Evolutionary conservation across 2,329 filamentous ascomycete species (phyloP).

Genomic region (Mycosphaerella sp.): DNA sequence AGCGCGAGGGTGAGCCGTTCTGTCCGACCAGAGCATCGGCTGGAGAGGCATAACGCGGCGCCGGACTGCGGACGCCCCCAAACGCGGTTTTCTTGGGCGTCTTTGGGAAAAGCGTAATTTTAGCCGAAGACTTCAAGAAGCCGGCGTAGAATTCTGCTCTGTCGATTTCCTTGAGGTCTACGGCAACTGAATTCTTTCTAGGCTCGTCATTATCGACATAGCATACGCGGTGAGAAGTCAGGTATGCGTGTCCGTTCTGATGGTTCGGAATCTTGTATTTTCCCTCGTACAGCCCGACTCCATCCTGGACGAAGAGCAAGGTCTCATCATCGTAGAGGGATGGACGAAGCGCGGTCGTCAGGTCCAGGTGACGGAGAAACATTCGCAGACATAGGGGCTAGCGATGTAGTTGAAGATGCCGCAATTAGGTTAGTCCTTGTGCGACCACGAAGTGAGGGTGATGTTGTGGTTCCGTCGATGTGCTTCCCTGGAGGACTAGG

Average conservation of each 20-base stretch:
- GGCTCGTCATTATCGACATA: slow-evolving; percentile 89
- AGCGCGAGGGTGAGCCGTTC: slow-evolving; percentile 44
- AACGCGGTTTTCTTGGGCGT: slow-evolving; percentile 59
- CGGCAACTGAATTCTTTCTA: slow-evolving; percentile 72
- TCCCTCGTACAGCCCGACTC: slow-evolving; percentile 94
- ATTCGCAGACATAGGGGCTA: slow-evolving; percentile 51
- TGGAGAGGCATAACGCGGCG: slow-evolving; percentile 43
- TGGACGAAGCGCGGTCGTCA: slow-evolving; percentile 93
- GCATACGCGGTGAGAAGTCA: slow-evolving; percentile 92
- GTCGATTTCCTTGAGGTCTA: slow-evolving; percentile 88
- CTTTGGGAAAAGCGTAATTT: slow-evolving; percentile 84
- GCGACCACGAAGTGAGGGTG: not conserved
- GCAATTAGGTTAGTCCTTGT: slow-evolving; percentile 1
- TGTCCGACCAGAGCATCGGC: slow-evolving; percentile 38
- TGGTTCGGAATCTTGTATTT: slow-evolving; percentile 93
- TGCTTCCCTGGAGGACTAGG: too few relatives aligned
- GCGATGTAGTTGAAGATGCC: not conserved
- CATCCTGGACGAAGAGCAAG: slow-evolving; percentile 93
- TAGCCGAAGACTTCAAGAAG: slow-evolving; percentile 90
- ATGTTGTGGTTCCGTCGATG: not conserved
- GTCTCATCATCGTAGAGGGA: slow-evolving; percentile 89
- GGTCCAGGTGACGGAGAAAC: slow-evolving; percentile 93
- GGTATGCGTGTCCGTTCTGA: slow-evolving; percentile 91
- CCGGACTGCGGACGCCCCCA: slow-evolving; percentile 47
- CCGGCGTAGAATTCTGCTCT: slow-evolving; percentile 85